Conservation (phyloP, 2,329 filamentous ascomycete species). For the Ophiostoma angusticollis region DNA sequence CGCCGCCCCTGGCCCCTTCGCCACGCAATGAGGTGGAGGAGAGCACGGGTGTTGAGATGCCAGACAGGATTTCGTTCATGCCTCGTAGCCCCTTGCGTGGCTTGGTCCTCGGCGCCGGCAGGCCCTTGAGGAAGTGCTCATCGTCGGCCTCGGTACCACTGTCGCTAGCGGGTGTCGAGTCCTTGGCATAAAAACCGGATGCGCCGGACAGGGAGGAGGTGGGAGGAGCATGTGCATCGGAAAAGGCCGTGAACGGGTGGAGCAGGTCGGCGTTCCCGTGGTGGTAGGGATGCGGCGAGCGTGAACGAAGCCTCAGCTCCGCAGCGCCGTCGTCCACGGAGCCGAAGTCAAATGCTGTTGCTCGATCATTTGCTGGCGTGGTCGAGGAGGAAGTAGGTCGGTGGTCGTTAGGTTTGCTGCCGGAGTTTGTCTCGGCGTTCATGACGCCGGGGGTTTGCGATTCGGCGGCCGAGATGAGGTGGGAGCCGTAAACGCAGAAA, state of each 20-base stretch:
- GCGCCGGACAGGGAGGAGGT: constrained; percentile 10
- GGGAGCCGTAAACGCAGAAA: too few species aligned
- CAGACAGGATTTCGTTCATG: constrained; percentile 40
- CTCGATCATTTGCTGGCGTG: neutral
- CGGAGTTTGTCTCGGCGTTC: neutral
- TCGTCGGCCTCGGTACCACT: constrained; percentile 94
- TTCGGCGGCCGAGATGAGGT: too few species aligned
- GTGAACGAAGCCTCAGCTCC: constrained; percentile 36
- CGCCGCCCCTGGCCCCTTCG: neutral
- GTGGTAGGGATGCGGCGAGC: constrained; percentile 57
- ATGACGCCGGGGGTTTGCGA: too few species aligned
- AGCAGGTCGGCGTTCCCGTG: constrained; percentile 44
- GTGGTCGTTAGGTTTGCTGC: too few species aligned
- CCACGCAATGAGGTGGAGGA: constrained; percentile 29
- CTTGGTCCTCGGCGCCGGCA: constrained; percentile 64
- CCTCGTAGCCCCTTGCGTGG: constrained; percentile 68
- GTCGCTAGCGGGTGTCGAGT: constrained; percentile 58
- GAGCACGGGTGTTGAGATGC: constrained; percentile 40
- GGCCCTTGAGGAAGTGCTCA: constrained; percentile 73
- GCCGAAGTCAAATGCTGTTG: neutral
- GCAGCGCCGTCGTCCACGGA: constrained; percentile 13
- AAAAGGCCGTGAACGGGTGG: constrained; percentile 18
- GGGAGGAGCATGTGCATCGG: constrained; percentile 3
- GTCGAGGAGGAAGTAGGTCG: too few species aligned
- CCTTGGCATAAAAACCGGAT: constrained; percentile 26